Evolutionary conservation across 768 basidiomycete genomes (phyloP).

Genomic region (Galerina marginata): DNA sequence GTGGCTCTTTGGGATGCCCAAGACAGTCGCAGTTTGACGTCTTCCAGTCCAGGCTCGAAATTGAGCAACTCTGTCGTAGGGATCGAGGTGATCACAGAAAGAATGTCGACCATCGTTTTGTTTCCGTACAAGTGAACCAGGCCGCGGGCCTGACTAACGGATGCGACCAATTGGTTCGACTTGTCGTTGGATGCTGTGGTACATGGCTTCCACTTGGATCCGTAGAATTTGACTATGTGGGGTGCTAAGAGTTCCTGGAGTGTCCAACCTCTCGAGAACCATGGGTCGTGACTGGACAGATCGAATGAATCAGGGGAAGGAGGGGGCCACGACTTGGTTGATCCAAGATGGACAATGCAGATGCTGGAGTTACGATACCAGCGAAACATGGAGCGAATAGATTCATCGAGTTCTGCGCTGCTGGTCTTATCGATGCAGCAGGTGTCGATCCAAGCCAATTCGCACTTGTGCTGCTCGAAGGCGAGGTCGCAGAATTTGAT

Average conservation of each 20-base stretch:
- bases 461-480: background rate
- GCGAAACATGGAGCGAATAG: conserved; percentile 15
- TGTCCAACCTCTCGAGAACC: conserved; percentile 17
- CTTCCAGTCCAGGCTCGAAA: background rate
- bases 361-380: conserved; percentile 11
- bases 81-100: background rate
- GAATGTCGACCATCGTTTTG: too few relatives aligned
- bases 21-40: conserved; percentile 1
- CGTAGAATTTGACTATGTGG: conserved; percentile 11
- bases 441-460: conserved; percentile 10
- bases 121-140: too few relatives aligned
- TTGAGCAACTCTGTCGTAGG: background rate
- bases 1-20: conserved; percentile 11
- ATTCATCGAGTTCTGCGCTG: conserved; percentile 17
- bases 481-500: background rate
- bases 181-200: conserved; percentile 1
- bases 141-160: too few relatives aligned
- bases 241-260: conserved; percentile 16
- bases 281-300: background rate
- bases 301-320: background rate
- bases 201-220: background rate
- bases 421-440: conserved; percentile 16
- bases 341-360: conserved; percentile 11
- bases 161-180: too few relatives aligned
- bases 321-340: background rate